Evolutionary conservation across 164 flowering plant species (phyloP).

Genomic region (Sedum album): DNA sequence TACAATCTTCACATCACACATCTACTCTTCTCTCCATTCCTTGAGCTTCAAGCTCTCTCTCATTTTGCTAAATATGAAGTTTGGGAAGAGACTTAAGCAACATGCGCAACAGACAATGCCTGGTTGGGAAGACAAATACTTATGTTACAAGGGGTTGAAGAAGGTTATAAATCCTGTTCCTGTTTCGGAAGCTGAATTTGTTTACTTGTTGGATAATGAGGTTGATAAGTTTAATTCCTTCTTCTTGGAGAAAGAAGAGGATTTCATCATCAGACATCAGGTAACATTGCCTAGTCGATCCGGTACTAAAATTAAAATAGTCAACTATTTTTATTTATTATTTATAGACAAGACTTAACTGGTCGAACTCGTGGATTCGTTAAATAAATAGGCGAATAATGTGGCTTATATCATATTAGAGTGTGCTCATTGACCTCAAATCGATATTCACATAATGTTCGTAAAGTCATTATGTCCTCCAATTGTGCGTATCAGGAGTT

Average conservation of each 20-base stretch:
- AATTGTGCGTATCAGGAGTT: constrained; percentile 40
- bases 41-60: not conserved
- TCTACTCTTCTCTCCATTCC: not conserved
- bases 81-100: constrained; percentile 70
- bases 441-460: no score
- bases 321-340: no score
- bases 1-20: not conserved
- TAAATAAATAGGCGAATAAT: no score
- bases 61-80: constrained; percentile 41
- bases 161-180: constrained; percentile 11
- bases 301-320: not conserved
- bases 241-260: constrained; percentile 81
- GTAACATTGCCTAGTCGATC: constrained; percentile 21
- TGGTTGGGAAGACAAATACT: constrained; percentile 70
- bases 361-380: no score
- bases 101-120: constrained; percentile 68
- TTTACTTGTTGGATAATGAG: constrained; percentile 51
- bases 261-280: constrained; percentile 64
- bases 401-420: no score
- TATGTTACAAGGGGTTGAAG: constrained; percentile 78
- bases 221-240: constrained; percentile 84
- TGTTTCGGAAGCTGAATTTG: constrained; percentile 32
- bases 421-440: no score
- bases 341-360: no score
- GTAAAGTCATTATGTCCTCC: not conserved